These are phyloP conservation scores for Somion occarium DNA, from an alignment of 1,284 basidiomycete species.

Conservation along the genomic window DNA sequence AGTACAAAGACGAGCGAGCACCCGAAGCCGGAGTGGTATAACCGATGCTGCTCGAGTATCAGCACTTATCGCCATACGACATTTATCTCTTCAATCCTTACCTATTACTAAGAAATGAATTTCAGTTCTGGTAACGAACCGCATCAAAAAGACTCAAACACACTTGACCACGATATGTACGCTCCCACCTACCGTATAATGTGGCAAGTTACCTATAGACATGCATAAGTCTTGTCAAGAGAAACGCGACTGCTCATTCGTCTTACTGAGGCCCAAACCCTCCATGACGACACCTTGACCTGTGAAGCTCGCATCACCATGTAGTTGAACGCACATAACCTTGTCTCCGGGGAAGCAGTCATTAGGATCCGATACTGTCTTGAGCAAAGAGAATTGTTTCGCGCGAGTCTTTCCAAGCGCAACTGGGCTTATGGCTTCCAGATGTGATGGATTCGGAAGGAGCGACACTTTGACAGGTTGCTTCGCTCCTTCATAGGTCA, in stretches of 20 bases:
- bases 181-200: slow-evolving; percentile 85
- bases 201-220: slow-evolving; percentile 71
- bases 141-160: too few species aligned
- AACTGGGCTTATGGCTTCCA: slow-evolving; percentile 85
- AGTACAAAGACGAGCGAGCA: slow-evolving; percentile 82
- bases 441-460: slow-evolving; percentile 84
- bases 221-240: neutral
- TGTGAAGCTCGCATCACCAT: slow-evolving; percentile 86
- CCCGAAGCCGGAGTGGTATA: slow-evolving; percentile 85
- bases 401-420: slow-evolving; percentile 87
- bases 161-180: slow-evolving; percentile 90
- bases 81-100: neutral
- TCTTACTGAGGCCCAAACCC: slow-evolving; percentile 71
- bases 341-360: slow-evolving; percentile 80
- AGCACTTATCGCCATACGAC: neutral
- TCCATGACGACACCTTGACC: slow-evolving; percentile 93
- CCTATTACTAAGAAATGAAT: neutral
- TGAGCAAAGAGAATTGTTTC: slow-evolving; percentile 83
- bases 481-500: slow-evolving; percentile 48
- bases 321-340: slow-evolving; percentile 84
- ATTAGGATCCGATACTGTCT: slow-evolving; percentile 39
- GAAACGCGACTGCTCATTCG: neutral
- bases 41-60: slow-evolving; percentile 57
- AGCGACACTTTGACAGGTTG: slow-evolving; percentile 68
- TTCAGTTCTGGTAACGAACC: too few species aligned